Conservation (phyloP, 768 basidiomycete species). For the Dictyophora rubrovolvata region DNA sequence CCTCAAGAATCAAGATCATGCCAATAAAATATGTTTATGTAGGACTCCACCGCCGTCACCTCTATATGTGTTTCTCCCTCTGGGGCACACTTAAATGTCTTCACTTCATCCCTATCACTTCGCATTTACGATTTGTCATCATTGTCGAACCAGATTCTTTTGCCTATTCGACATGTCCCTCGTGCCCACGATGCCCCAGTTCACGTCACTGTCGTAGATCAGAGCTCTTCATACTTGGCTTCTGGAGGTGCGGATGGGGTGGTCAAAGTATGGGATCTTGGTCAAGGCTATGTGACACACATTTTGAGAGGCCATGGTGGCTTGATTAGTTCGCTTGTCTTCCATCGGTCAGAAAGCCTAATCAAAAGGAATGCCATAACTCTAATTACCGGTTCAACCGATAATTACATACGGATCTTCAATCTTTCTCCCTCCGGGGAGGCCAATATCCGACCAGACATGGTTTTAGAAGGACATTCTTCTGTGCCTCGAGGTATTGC, state of each 20-base stretch:
- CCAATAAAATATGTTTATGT: slow-evolving; percentile 5
- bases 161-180: slow-evolving; percentile 65
- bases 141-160: slow-evolving; percentile 34
- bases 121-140: slow-evolving; percentile 74
- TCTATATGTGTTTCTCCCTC: slow-evolving; percentile 76
- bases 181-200: slow-evolving; percentile 91
- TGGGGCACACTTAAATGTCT: slow-evolving; percentile 62
- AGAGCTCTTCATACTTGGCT: slow-evolving; percentile 82
- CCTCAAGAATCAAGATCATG: not conserved
- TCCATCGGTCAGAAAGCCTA: slow-evolving; percentile 27
- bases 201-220: slow-evolving; percentile 77
- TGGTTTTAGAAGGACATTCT: slow-evolving; percentile 89
- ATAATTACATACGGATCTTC: slow-evolving; percentile 87
- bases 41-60: slow-evolving; percentile 83
- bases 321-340: slow-evolving; percentile 85
- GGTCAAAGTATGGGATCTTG: slow-evolving; percentile 94
- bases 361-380: slow-evolving; percentile 42
- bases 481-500: slow-evolving; percentile 89
- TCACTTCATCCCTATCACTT: slow-evolving; percentile 72
- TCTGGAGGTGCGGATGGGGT: slow-evolving; percentile 94
- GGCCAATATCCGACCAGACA: slow-evolving; percentile 45
- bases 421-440: slow-evolving; percentile 55
- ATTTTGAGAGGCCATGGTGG: slow-evolving; percentile 95
- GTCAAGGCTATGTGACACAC: slow-evolving; percentile 83
- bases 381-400: slow-evolving; percentile 84